Percentiles rank a stretch among this genome's conserved stretches.
phyloP scores from a whole-genome alignment of 257 asterid species.

The Henckelia pumila region DNA sequence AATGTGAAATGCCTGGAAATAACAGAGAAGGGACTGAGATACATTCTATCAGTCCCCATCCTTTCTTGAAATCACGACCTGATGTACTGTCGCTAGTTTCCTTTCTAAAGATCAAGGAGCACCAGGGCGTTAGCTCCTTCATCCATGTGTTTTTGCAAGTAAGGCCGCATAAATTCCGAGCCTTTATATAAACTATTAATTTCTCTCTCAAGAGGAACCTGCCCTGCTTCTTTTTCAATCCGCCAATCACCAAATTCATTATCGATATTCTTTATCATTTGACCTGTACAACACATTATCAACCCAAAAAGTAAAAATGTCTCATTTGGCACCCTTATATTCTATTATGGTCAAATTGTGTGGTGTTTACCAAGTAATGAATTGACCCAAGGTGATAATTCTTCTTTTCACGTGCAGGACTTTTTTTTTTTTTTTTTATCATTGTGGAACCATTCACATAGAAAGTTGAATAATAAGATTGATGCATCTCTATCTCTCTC shows the following conservation, averaged over 20 bases:
- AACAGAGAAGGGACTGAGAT: not conserved
- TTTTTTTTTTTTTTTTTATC: no score
- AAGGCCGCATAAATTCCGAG: not conserved
- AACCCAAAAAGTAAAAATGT: not conserved
- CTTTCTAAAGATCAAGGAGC: not conserved
- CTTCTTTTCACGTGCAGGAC: no score
- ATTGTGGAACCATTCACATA: no score
- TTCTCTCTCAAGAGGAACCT: not conserved
- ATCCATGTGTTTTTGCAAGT: constrained; percentile 7
- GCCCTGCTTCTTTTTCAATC: no score
- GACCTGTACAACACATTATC: no score
- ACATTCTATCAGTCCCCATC: not conserved
- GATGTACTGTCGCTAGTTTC: not conserved
- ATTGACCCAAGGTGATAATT: no score
- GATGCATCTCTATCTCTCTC: no score
- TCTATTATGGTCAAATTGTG: no score
- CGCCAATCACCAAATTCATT: no score
- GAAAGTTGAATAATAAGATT: no score
- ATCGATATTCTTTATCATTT: no score
- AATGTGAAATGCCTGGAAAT: not conserved
- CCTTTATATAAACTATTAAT: not conserved
- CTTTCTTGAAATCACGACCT: not conserved
- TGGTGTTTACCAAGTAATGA: no score
- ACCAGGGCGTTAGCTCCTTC: not conserved
- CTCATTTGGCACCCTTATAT: not conserved